phyloP scores from a whole-genome alignment of 2,329 filamentous ascomycete genomes.

The Sphaerulina vaccinii region DNA sequence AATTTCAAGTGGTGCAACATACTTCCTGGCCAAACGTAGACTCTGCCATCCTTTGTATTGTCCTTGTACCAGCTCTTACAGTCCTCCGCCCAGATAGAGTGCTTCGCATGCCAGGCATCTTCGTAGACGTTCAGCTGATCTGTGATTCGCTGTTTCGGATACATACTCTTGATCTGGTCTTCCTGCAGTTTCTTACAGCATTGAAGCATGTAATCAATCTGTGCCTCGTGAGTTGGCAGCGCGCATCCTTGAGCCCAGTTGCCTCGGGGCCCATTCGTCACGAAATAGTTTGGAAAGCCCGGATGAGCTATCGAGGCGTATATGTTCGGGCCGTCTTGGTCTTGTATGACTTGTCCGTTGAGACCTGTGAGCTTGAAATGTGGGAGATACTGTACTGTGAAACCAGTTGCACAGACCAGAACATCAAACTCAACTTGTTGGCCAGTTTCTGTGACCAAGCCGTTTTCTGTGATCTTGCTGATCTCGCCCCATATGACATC shows the following conservation, averaged over 20 bases:
- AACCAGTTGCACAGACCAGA: slow-evolving; percentile 23
- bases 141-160: slow-evolving; percentile 26
- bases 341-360: slow-evolving; percentile 32
- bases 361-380: slow-evolving; percentile 40
- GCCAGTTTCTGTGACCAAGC: slow-evolving; percentile 26
- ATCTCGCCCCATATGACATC: slow-evolving; percentile 30
- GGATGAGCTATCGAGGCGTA: slow-evolving; percentile 33
- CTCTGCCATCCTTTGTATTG: slow-evolving; percentile 35
- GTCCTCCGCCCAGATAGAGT: slow-evolving; percentile 25
- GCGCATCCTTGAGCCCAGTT: slow-evolving; percentile 26
- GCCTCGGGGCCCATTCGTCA: slow-evolving; percentile 27
- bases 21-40: slow-evolving; percentile 34
- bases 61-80: slow-evolving; percentile 32
- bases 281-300: slow-evolving; percentile 37
- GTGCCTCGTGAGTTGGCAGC: slow-evolving; percentile 20
- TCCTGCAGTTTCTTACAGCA: slow-evolving; percentile 30
- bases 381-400: slow-evolving; percentile 32
- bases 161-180: slow-evolving; percentile 31
- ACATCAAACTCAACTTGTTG: slow-evolving; percentile 30
- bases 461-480: slow-evolving; percentile 24
- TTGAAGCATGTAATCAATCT: slow-evolving; percentile 27
- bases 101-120: slow-evolving; percentile 29
- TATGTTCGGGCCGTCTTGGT: slow-evolving; percentile 26
- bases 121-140: slow-evolving; percentile 29
- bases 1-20: slow-evolving; percentile 29